phyloP scores from a whole-genome alignment of 768 basidiomycete genomes.

The Tricholoma flavovirens region DNA sequence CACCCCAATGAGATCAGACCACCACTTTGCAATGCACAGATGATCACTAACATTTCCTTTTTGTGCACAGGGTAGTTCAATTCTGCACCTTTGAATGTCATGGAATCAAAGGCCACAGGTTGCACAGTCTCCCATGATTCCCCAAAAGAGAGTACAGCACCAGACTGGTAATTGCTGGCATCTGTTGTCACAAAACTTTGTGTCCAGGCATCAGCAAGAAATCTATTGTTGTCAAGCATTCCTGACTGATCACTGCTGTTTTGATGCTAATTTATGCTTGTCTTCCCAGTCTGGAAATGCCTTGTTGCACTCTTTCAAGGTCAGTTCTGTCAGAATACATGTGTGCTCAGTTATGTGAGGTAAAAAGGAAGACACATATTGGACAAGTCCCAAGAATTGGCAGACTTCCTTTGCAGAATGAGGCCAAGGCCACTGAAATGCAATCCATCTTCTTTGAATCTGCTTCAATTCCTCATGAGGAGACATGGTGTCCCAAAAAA shows the following conservation, averaged over 20 bases:
- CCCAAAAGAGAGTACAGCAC: too few relatives aligned
- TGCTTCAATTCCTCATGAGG: background rate
- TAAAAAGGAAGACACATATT: too few relatives aligned
- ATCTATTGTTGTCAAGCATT: slow-evolving; percentile 24
- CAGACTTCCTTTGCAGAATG: background rate
- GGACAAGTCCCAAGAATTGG: background rate
- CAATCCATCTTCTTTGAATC: background rate
- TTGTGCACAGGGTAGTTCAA: too few relatives aligned
- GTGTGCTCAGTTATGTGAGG: too few relatives aligned
- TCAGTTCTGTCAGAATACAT: background rate
- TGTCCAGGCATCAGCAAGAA: slow-evolving; percentile 13
- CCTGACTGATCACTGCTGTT: slow-evolving; percentile 12
- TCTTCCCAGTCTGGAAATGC: slow-evolving; percentile 22
- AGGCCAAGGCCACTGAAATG: background rate
- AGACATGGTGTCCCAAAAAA: too few relatives aligned
- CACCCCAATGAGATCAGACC: slow-evolving; percentile 12
- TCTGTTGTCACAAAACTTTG: slow-evolving; percentile 23
- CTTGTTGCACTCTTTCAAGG: background rate
- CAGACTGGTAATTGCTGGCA: slow-evolving; percentile 17
- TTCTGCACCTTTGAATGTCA: too few relatives aligned
- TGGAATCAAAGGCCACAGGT: too few relatives aligned
- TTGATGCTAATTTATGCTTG: slow-evolving; percentile 23
- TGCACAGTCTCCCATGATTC: too few relatives aligned
- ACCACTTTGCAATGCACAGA: slow-evolving; percentile 21
- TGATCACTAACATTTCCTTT: too few relatives aligned